A percentile compares a stretch with the other conserved stretches of the same genome.
Evolutionary conservation across 192 early-diverging fungal genomes (phyloP).

Genomic region (Funneliformis geosporum): DNA sequence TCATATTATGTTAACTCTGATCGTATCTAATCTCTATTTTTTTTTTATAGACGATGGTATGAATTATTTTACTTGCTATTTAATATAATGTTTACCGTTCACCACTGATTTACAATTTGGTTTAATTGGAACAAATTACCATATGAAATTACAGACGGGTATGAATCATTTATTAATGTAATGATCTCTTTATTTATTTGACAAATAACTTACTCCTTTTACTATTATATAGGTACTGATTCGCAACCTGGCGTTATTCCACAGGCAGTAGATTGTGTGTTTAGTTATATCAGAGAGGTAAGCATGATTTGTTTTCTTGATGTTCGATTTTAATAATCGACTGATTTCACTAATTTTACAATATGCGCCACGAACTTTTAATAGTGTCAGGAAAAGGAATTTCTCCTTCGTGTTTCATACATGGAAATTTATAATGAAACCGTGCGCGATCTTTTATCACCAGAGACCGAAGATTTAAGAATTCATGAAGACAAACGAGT

Average conservation of each 20-base stretch:
- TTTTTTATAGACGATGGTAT: constrained; percentile 51
- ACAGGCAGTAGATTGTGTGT: constrained; percentile 75
- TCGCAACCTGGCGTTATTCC: constrained; percentile 76
- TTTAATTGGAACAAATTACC: not conserved
- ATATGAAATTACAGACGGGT: not conserved
- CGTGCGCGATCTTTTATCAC: constrained; percentile 86
- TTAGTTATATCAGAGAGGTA: constrained; percentile 69
- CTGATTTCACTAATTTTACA: not conserved
- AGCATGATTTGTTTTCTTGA: constrained; percentile 5
- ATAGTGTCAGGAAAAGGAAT: constrained; percentile 72
- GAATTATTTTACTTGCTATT: not conserved
- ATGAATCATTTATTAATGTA: constrained; percentile 17
- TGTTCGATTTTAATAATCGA: not conserved
- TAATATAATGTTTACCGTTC: not conserved
- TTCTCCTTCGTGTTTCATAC: constrained; percentile 92
- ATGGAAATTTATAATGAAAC: constrained; percentile 98
- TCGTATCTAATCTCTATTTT: not conserved
- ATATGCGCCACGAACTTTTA: not conserved
- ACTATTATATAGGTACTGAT: constrained; percentile 61
- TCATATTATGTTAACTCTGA: not conserved
- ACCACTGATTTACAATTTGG: not conserved
- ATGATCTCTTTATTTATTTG: not conserved
- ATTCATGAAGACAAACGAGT: constrained; percentile 77
- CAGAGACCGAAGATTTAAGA: constrained; percentile 77
- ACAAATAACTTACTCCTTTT: constrained; percentile 2